Evolutionary conservation across 805 yeast genomes (phyloP).

Genomic region (Yamadazyma tumulicola): DNA sequence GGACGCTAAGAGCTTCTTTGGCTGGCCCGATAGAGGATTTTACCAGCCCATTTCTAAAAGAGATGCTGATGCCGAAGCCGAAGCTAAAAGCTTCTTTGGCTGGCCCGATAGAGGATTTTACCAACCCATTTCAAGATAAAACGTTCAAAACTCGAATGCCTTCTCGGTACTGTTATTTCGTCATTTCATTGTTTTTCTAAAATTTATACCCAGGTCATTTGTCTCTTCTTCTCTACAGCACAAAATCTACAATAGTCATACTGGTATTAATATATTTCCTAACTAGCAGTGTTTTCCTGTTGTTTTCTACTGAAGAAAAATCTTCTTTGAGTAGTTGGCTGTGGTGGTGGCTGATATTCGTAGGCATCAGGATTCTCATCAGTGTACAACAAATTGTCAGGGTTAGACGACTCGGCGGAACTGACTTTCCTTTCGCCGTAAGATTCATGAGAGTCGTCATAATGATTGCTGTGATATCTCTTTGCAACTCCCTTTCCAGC

Average conservation of each 20-base stretch:
- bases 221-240: too few species aligned
- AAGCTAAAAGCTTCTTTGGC: neutral
- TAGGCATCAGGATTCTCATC: conserved; percentile 2
- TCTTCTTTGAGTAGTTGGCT: conserved; percentile 6
- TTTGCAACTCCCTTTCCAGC: conserved; percentile 12
- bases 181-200: too few species aligned
- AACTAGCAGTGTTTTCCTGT: neutral
- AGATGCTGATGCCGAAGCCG: conserved; percentile 8
- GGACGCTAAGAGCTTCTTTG: conserved; percentile 14
- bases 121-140: too few species aligned
- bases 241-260: too few species aligned
- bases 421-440: conserved; percentile 9
- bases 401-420: conserved; percentile 11
- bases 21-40: conserved; percentile 8
- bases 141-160: too few species aligned
- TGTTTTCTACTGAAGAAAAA: conserved; percentile 6
- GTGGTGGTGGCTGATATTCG: neutral
- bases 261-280: neutral
- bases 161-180: neutral
- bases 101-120: conserved; percentile 7
- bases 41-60: conserved; percentile 12
- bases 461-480: conserved; percentile 5
- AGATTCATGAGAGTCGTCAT: conserved; percentile 9
- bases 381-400: conserved; percentile 6
- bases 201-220: too few species aligned